Evolutionary conservation across 495 filamentous ascomycete species (phyloP).

Genomic region (Cenococcum geophilum): DNA sequence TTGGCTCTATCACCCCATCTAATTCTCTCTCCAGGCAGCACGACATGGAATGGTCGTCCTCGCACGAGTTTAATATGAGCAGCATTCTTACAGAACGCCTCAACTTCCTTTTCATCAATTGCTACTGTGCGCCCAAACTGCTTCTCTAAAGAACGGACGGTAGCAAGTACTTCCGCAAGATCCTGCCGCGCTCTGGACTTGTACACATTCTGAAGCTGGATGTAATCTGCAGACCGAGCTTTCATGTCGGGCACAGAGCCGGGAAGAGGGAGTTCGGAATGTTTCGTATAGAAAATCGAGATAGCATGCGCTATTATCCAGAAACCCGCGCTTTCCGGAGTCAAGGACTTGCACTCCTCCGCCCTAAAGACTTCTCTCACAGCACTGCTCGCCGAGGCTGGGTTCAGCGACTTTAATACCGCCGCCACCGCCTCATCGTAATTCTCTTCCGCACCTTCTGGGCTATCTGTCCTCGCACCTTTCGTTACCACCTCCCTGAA

Average conservation of each 20-base stretch:
- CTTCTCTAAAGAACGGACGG: constrained; percentile 57
- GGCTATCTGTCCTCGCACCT: constrained; percentile 61
- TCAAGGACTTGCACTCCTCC: constrained; percentile 48
- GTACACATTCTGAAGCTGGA: constrained; percentile 89
- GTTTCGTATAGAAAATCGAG: constrained; percentile 61
- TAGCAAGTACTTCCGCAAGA: constrained; percentile 64
- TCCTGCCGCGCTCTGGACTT: constrained; percentile 81
- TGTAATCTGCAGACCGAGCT: constrained; percentile 84
- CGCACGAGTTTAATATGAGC: constrained; percentile 85
- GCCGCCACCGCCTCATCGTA: constrained; percentile 87
- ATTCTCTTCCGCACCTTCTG: constrained; percentile 94
- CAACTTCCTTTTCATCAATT: constrained; percentile 71
- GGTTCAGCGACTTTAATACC: constrained; percentile 74
- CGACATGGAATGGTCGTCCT: constrained; percentile 50
- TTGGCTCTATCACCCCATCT: constrained; percentile 37
- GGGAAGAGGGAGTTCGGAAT: constrained; percentile 71
- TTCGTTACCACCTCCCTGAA: constrained; percentile 64
- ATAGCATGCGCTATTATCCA: constrained; percentile 88
- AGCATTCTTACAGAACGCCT: constrained; percentile 92
- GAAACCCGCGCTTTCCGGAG: constrained; percentile 52
- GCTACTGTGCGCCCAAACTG: constrained; percentile 43
- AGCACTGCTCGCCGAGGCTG: constrained; percentile 57
- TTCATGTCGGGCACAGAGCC: constrained; percentile 97
- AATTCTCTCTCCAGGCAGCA: constrained; percentile 33
- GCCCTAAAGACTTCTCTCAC: constrained; percentile 75